Base-by-base conservation (phyloP, 805 yeast genomes). In the Saccharomycopsis sp. region DNA sequence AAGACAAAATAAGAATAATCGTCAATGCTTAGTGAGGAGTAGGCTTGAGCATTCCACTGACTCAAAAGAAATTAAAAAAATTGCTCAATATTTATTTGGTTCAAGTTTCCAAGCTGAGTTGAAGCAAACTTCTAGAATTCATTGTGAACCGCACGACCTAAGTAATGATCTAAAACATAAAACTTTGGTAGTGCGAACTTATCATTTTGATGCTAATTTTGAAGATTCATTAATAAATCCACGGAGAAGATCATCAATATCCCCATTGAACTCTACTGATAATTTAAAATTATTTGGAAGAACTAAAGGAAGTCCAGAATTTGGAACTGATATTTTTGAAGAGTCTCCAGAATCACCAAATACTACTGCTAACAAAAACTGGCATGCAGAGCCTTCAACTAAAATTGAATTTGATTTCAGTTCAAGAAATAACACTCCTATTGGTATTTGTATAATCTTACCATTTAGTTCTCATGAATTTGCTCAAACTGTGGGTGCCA, bases 381-480 rank as follows among this genome's bases (percentile, higher is more conserved):
- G 46, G 47, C 38, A 24, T 23, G 32, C 44, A 14, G 37, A 41
- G 16, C 52, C 52, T n/a, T 19, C 47, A 5, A 41, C 47, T 1
- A 48, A 48, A 45, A 48, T 48, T 19, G 52, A 48, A 21, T 38
- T 34, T 36, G 52, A 48, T 37, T 48, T 48, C 22, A 34, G 50
- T 11, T 41, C 52, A 4, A 45, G 37, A n/a, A 45, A 46, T 32
- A 46, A 49, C 29, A 46, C 50, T 2, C 52, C 50, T 6, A 45
- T 49, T 20, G 50, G 45, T 11, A 46, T 49, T 13, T 49, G 52
- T 34, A 24, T 49, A 8, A 36, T 49, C 22, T 41, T 49, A 24
- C 52, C 52, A 4, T 46, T 44, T 24, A 16, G 28, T 3, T 16
- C 35, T n/a, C 27, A 23, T 5, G 43, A 49, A 17, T 31, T 46